Base-by-base conservation (phyloP, 179 eudicot species). In the Nepenthes alata region DNA sequence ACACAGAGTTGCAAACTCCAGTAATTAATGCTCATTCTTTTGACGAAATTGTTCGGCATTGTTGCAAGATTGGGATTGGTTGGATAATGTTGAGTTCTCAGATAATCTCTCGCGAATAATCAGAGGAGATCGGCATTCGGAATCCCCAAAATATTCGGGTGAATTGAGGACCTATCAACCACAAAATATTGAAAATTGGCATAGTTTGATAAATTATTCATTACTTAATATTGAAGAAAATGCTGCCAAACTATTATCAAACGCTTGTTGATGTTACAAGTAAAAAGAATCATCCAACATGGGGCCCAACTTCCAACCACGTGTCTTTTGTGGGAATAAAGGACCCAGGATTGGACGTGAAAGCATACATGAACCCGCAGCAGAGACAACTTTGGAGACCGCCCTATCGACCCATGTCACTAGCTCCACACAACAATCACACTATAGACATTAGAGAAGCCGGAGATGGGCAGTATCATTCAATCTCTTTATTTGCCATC, bases 401-500 rank as follows among this genome's bases (percentile, higher is more conserved):
- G 8, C 45, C 5, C 6, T 41, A 4, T 41, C 45, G 45, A 68
- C 2, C 55, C 60, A 53, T 68, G 63, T 48, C 61, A 67, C 59
- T 56, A 59, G 25, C 12, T 5, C 12, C 61, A 25, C 39, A 56
- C 50, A 48, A 16, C 35, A 47, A 60, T 61, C 48, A 10, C 53
- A 11, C 54, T 12, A 9, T 25, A 25, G 25, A 25, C 25, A n/a
- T 52, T 76, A 91, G 52, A 91, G 80, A 69, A 93, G 97, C 83
- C 94, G 80, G 37, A 93, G 80, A 77, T 93, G 98, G 37, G 94
- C 78, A 16, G 91, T 85, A 70, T 93, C 98, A 14, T 93, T 93
- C 78, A 89, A 64, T 76, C 95, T 78, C 75, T 89, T 93, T 13
- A 93, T 83, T 80, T 89, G 96, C 98, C 98, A 93, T 4, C 96